Evolutionary conservation across 2,329 filamentous ascomycete genomes (phyloP).

Genomic region (Teratosphaeria viscida): DNA sequence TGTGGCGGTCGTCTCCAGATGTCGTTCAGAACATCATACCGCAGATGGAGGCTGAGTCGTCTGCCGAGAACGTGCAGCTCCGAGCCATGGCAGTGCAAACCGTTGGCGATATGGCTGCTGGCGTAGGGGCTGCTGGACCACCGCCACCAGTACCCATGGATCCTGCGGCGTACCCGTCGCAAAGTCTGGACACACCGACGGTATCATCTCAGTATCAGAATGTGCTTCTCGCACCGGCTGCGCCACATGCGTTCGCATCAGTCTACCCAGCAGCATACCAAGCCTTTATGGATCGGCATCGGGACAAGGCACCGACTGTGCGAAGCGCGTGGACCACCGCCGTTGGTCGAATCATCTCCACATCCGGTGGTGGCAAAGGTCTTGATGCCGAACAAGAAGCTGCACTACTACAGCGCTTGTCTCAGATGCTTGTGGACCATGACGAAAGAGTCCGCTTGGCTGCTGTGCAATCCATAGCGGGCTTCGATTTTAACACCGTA

Average conservation of each 20-base stretch:
- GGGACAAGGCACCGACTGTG: constrained; percentile 76
- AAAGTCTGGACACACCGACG: constrained; percentile 34
- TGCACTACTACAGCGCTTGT: constrained; percentile 57
- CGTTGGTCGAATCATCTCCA: constrained; percentile 77
- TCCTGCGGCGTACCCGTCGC: constrained; percentile 73
- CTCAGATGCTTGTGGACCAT: constrained; percentile 71
- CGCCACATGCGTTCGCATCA: constrained; percentile 80
- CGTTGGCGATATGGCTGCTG: constrained; percentile 86
- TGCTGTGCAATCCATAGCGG: constrained; percentile 73
- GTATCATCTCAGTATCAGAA: constrained; percentile 40
- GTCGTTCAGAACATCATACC: constrained; percentile 89
- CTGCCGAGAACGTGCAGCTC: constrained; percentile 77
- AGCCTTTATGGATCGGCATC: constrained; percentile 71
- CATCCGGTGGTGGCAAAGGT: constrained; percentile 81
- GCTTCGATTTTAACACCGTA: constrained; percentile 70
- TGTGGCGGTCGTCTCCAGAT: constrained; percentile 84
- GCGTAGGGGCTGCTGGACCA: constrained; percentile 82
- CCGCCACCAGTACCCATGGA: constrained; percentile 64
- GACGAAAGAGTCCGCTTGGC: constrained; percentile 88
- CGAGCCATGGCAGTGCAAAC: constrained; percentile 86
- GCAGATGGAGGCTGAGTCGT: constrained; percentile 83
- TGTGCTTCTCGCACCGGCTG: constrained; percentile 70
- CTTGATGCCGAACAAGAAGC: constrained; percentile 74
- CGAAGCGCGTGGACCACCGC: constrained; percentile 78
- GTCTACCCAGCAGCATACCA: constrained; percentile 70